Percentiles rank a stretch among this genome's conserved stretches.
phyloP scores from a whole-genome alignment of 1,284 basidiomycete species.

The Naganishia sp. region DNA sequence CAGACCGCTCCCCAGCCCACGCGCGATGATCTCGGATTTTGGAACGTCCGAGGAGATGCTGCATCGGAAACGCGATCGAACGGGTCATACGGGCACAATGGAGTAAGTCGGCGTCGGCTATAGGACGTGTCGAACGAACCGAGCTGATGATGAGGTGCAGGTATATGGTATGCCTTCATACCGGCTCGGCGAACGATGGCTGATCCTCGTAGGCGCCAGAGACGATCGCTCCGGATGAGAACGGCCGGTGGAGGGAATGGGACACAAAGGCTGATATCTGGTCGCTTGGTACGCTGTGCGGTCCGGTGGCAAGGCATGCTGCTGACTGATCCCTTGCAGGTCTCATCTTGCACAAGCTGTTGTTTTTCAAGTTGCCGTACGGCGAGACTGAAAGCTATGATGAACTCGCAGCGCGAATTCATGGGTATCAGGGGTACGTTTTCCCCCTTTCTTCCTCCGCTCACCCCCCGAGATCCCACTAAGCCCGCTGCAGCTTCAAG shows the following conservation, averaged over 20 bases:
- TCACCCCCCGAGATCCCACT: no score
- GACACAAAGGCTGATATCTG: constrained; percentile 71
- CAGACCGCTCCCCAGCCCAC: constrained; percentile 48
- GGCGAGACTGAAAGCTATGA: constrained; percentile 63
- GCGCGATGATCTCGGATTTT: constrained; percentile 88
- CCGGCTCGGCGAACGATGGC: not conserved
- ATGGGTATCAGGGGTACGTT: constrained; percentile 68
- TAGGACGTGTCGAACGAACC: not conserved
- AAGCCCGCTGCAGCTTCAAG: constrained; percentile 60
- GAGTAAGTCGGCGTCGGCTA: constrained; percentile 53
- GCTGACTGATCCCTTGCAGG: constrained; percentile 48
- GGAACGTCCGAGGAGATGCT: constrained; percentile 90
- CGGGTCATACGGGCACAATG: constrained; percentile 89
- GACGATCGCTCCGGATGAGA: constrained; percentile 59
- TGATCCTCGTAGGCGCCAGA: constrained; percentile 65
- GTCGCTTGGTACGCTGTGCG: constrained; percentile 55
- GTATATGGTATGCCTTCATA: constrained; percentile 43
- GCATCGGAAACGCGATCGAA: constrained; percentile 64
- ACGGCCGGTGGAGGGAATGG: constrained; percentile 68
- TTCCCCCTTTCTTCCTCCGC: no score
- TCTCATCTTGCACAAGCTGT: constrained; percentile 86
- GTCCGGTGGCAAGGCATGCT: not conserved
- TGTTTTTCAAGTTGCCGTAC: constrained; percentile 84
- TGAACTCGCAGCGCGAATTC: constrained; percentile 71
- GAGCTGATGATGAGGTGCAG: constrained; percentile 21